phyloP scores from a whole-genome alignment of 441 rosid genomes.

The Populus hybrid region DNA sequence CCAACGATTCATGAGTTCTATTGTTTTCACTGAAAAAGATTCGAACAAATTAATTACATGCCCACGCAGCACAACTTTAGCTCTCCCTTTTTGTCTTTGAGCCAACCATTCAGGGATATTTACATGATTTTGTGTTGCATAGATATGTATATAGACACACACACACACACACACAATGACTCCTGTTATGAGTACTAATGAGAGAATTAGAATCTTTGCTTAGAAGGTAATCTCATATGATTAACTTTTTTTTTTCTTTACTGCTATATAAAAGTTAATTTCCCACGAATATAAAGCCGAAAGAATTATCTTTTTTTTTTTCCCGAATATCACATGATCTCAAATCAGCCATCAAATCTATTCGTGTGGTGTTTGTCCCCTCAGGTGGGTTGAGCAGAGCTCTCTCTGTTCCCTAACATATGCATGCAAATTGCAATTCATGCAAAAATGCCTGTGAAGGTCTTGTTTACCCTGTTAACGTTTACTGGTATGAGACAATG shows the following conservation, averaged over 20 bases:
- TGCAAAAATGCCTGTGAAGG: background rate
- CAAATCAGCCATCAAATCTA: background rate
- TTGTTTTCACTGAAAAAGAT: background rate
- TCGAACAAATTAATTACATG: background rate
- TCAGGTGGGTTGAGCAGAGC: background rate
- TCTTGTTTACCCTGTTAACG: background rate
- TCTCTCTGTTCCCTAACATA: background rate
- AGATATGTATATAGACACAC: too few relatives aligned
- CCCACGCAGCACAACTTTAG: too few relatives aligned
- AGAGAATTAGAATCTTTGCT: background rate
- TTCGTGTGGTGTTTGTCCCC: background rate
- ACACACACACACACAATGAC: background rate
- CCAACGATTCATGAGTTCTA: background rate
- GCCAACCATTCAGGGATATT: too few relatives aligned
- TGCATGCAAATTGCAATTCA: background rate
- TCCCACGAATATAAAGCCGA: background rate
- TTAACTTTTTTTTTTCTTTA: too few relatives aligned
- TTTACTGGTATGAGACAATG: background rate
- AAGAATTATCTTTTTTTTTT: too few relatives aligned
- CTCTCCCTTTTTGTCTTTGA: background rate
- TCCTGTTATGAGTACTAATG: background rate
- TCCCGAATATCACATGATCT: background rate
- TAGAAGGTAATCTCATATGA: background rate
- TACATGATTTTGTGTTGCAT: background rate
- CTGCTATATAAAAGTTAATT: background rate